Percentiles rank a stretch among this genome's conserved stretches.
Conservation (phyloP, 345 rosid species). For the Passiflora organensis region DNA sequence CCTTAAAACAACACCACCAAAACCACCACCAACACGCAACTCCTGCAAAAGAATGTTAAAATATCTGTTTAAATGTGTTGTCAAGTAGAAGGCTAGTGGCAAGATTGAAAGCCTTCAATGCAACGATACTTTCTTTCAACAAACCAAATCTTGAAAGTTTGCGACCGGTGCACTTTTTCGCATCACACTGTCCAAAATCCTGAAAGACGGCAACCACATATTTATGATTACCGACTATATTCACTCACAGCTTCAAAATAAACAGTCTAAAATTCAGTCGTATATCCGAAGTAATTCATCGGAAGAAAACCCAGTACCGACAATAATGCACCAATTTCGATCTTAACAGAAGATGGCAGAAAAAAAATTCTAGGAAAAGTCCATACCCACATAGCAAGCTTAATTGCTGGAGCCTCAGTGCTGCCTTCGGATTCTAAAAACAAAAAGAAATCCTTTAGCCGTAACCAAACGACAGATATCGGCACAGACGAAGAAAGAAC, state of each 20-base stretch:
- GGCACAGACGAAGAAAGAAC: not conserved
- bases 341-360: not conserved
- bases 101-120: not conserved
- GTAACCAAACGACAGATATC: not conserved
- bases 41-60: constrained; percentile 51
- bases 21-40: constrained; percentile 67
- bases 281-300: too few relatives aligned
- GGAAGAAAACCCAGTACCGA: too few relatives aligned
- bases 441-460: constrained; percentile 1
- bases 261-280: constrained; percentile 12
- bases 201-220: constrained; percentile 22
- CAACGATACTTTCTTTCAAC: constrained; percentile 75
- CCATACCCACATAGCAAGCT: constrained; percentile 96
- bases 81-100: not conserved
- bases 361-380: not conserved
- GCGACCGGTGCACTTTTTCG: constrained; percentile 95
- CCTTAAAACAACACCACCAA: constrained; percentile 91
- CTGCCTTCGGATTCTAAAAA: constrained; percentile 55
- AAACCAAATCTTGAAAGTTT: constrained; percentile 83
- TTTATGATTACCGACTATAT: not conserved
- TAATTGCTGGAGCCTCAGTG: constrained; percentile 46
- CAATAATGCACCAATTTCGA: not conserved
- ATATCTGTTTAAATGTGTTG: constrained; percentile 2
- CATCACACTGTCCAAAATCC: constrained; percentile 98
- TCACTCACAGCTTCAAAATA: not conserved